Conservation (phyloP, 1,139 yeast genomes). For the Yamadazyma mexicana region DNA sequence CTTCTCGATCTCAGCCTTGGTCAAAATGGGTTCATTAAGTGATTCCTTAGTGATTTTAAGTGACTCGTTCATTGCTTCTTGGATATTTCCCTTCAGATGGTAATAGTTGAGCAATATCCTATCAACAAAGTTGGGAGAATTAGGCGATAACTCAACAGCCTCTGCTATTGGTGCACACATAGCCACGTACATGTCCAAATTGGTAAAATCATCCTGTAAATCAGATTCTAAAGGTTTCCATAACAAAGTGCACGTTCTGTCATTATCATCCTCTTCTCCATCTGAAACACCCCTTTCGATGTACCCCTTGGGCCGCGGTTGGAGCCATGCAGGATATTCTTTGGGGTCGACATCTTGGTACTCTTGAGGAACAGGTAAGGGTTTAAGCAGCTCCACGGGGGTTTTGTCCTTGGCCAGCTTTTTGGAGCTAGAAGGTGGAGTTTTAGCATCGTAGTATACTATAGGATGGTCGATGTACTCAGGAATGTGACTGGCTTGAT, state of each 20-base stretch:
- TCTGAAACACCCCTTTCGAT: slow-evolving; percentile 83
- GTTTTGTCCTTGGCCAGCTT: slow-evolving; percentile 18
- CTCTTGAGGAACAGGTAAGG: slow-evolving; percentile 49
- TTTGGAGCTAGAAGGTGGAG: slow-evolving; percentile 12
- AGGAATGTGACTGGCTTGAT: slow-evolving; percentile 66
- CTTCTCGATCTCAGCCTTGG: slow-evolving; percentile 56
- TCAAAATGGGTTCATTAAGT: slow-evolving; percentile 75
- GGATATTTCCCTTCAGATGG: slow-evolving; percentile 50
- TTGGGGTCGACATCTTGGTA: slow-evolving; percentile 38
- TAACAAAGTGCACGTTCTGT: slow-evolving; percentile 56
- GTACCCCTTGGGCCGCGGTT: slow-evolving; percentile 76
- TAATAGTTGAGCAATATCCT: slow-evolving; percentile 58
- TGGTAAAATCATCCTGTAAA: slow-evolving; percentile 27
- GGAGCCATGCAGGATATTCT: slow-evolving; percentile 73
- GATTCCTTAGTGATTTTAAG: slow-evolving; percentile 52
- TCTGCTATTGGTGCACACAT: slow-evolving; percentile 60
- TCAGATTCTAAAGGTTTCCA: slow-evolving; percentile 59
- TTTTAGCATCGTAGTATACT: slow-evolving; percentile 58
- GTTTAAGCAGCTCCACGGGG: slow-evolving; percentile 21
- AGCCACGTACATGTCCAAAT: slow-evolving; percentile 55
- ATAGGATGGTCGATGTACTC: slow-evolving; percentile 71
- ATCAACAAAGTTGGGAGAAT: slow-evolving; percentile 80
- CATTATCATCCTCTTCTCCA: slow-evolving; percentile 44
- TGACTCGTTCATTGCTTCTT: slow-evolving; percentile 41
- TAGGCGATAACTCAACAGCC: slow-evolving; percentile 44